Conservation (phyloP, 1,284 basidiomycete genomes). For the Mycena citricolor region DNA sequence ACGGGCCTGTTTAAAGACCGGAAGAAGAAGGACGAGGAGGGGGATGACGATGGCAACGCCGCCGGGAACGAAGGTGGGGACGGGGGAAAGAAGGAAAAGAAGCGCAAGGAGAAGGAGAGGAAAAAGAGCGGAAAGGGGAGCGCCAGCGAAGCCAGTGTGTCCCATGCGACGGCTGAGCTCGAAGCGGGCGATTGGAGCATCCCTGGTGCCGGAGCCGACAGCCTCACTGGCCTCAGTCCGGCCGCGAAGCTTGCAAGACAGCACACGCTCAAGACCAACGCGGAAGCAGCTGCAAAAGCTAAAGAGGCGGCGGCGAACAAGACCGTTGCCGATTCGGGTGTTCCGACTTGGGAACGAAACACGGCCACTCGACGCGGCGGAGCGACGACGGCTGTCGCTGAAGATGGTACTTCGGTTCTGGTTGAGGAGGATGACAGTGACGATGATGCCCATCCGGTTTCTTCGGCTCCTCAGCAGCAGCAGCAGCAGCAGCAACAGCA, state of each 20-base stretch:
- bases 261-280: conserved; percentile 83
- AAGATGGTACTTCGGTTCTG: conserved; percentile 67
- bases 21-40: conserved; percentile 55
- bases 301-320: conserved; percentile 55
- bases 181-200: conserved; percentile 51
- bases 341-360: conserved; percentile 81
- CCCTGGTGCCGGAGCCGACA: conserved; percentile 44
- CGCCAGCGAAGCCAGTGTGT: conserved; percentile 74
- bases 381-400: conserved; percentile 47
- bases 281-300: conserved; percentile 75
- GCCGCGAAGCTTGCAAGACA: conserved; percentile 90
- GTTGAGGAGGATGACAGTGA: conserved; percentile 79
- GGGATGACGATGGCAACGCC: conserved; percentile 62
- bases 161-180: conserved; percentile 84
- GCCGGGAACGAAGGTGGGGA: conserved; percentile 53
- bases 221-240: conserved; percentile 83
- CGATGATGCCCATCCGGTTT: no score
- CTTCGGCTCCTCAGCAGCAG: neutral
- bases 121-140: conserved; percentile 61
- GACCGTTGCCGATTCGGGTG: conserved; percentile 38
- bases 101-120: conserved; percentile 49
- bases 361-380: conserved; percentile 58
- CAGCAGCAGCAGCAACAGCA: conserved; percentile 7
- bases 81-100: conserved; percentile 53
- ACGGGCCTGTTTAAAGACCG: conserved; percentile 96